Evolutionary conservation across 2,329 filamentous ascomycete genomes (phyloP).

Genomic region (Karstenula rhodostoma): DNA sequence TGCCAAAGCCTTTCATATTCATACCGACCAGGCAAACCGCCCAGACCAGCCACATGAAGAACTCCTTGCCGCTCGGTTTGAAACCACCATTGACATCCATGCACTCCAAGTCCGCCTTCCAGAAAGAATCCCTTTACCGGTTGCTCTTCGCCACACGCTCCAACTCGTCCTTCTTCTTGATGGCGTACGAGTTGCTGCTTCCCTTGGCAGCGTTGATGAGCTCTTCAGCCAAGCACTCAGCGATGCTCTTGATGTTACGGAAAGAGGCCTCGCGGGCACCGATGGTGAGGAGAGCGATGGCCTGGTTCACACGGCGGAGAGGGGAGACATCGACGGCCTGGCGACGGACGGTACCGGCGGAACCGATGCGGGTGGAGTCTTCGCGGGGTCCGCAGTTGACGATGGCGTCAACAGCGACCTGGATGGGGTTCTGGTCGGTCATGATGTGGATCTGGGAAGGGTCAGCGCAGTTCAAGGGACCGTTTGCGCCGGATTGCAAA

Average conservation of each 20-base stretch:
- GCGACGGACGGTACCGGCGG: conserved; percentile 98
- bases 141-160: conserved; percentile 99
- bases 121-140: conserved; percentile 75
- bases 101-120: conserved; percentile 25
- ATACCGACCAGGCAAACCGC: conserved; percentile 35
- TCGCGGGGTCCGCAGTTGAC: conserved; percentile 99
- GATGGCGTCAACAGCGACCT: conserved; percentile 98
- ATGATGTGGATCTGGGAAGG: conserved; percentile 91
- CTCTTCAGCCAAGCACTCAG: conserved; percentile 99
- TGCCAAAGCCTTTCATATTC: conserved; percentile 46
- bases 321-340: conserved; percentile 99
- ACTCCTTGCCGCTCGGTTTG: conserved; percentile 45
- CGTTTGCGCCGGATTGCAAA: neutral
- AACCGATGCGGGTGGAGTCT: conserved; percentile 99
- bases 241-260: conserved; percentile 99
- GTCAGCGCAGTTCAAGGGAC: conserved; percentile 12
- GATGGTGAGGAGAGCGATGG: conserved; percentile 97
- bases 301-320: conserved; percentile 99
- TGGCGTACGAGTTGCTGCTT: conserved; percentile 99
- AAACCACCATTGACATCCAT: conserved; percentile 30
- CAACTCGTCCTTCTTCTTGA: conserved; percentile 99
- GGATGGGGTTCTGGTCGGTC: conserved; percentile 99
- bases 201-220: conserved; percentile 99
- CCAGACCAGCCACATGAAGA: conserved; percentile 43
- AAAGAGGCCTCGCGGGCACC: conserved; percentile 98